Evolutionary conservation across 75 land plant genomes (phyloP).

Genomic region (Sequoiadendron giganteum): DNA sequence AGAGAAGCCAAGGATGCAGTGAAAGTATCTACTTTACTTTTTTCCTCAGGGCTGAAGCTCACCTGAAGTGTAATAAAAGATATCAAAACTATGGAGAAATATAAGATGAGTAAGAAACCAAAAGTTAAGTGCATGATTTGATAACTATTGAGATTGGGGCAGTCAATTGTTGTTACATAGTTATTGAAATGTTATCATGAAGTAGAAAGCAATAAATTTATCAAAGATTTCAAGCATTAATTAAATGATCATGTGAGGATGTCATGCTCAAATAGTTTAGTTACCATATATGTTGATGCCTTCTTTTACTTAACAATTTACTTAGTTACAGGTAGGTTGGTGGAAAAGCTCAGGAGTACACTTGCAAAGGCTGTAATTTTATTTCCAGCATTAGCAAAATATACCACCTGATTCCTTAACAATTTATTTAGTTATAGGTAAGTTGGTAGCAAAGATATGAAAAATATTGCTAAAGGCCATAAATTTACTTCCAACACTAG

Average conservation of each 20-base stretch:
- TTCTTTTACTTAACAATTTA: neutral
- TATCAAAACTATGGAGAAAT: neutral
- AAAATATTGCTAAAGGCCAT: neutral
- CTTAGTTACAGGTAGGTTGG: neutral
- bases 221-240: neutral
- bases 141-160: neutral
- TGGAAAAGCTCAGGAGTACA: neutral
- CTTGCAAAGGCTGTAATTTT: neutral
- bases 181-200: neutral
- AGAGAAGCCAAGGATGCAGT: conserved; percentile 28
- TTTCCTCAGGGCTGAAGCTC: conserved; percentile 29
- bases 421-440: neutral
- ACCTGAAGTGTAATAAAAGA: conserved; percentile 20
- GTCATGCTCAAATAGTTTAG: neutral
- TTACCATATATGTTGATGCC: neutral
- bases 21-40: conserved; percentile 30
- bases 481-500: neutral
- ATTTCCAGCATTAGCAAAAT: neutral
- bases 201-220: neutral
- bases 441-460: neutral
- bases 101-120: neutral
- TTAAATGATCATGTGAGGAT: neutral
- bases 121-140: neutral
- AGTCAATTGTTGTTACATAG: neutral
- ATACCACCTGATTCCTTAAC: neutral